phyloP scores from a whole-genome alignment of 1,284 basidiomycete species.

The Fomitiporia mediterranea region DNA sequence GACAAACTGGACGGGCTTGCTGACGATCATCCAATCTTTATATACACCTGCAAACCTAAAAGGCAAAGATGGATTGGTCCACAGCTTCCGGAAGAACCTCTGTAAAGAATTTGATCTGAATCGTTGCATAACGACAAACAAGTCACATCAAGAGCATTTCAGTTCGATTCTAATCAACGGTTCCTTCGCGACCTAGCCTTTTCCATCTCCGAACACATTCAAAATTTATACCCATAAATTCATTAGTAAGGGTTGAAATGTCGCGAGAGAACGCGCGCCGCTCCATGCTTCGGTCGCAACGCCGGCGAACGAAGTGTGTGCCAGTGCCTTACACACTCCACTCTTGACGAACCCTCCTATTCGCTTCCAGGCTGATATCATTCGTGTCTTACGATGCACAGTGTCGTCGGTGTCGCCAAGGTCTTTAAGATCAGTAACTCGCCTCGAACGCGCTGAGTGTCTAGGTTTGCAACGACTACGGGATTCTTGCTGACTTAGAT shows the following conservation, averaged over 20 bases:
- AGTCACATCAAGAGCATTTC: conserved; percentile 14
- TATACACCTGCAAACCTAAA: conserved; percentile 2
- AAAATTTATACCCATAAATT: not conserved
- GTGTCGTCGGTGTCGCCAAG: not conserved
- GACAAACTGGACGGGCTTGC: not conserved
- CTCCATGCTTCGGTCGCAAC: too few relatives aligned
- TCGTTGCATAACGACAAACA: conserved; percentile 15
- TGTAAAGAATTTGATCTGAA: conserved; percentile 1
- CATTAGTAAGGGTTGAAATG: too few relatives aligned
- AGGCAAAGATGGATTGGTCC: conserved; percentile 2
- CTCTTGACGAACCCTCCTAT: too few relatives aligned
- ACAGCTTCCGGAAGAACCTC: conserved; percentile 8
- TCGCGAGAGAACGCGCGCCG: too few relatives aligned
- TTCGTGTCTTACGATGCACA: too few relatives aligned
- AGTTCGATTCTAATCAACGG: not conserved
- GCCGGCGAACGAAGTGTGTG: too few relatives aligned
- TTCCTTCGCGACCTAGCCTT: conserved; percentile 10
- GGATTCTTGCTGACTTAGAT: not conserved
- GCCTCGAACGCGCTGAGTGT: not conserved
- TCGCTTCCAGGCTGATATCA: too few relatives aligned
- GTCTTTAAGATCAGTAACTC: not conserved
- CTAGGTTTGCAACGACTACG: not conserved
- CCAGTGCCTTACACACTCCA: too few relatives aligned
- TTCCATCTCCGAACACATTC: conserved; percentile 11
- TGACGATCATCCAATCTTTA: not conserved